A percentile compares a stretch with the other conserved stretches of the same genome.
phyloP scores from a whole-genome alignment of 2,329 filamentous ascomycete genomes.

The Sordariomycetes sp. region DNA sequence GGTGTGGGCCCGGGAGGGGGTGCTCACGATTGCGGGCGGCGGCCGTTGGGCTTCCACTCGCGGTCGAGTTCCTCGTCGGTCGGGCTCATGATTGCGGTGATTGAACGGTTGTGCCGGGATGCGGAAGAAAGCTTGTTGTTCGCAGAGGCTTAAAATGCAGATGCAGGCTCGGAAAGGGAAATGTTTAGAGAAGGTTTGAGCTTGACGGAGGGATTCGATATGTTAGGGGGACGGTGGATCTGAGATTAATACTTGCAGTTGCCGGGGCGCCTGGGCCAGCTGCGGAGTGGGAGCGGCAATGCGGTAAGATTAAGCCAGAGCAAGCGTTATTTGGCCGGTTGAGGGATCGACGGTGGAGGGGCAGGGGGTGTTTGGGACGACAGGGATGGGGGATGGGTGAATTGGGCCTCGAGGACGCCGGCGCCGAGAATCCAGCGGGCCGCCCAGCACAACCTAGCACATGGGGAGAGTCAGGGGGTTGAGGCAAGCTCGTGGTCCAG shows the following conservation, averaged over 20 bases:
- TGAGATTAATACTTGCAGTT: neutral
- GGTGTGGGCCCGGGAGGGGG: neutral
- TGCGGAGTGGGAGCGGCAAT: neutral
- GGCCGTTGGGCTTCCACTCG: conserved; percentile 70
- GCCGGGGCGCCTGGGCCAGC: neutral
- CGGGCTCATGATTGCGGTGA: conserved; percentile 24
- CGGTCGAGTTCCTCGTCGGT: conserved; percentile 59
- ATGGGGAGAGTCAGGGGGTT: neutral
- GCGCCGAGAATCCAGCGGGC: neutral
- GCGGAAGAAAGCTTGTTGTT: neutral
- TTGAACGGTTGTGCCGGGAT: neutral
- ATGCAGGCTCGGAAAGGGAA: neutral
- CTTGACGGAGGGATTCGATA: neutral
- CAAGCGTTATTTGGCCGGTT: neutral
- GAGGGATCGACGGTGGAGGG: neutral
- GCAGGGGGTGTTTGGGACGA: neutral
- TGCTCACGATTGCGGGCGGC: conserved; percentile 78
- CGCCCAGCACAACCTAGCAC: neutral
- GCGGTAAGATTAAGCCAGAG: neutral
- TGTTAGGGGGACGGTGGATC: neutral
- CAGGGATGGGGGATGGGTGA: neutral
- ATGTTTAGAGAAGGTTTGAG: neutral
- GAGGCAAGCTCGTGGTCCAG: neutral
- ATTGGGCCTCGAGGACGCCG: neutral
- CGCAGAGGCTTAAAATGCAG: neutral